Evolutionary conservation across 768 basidiomycete species (phyloP).

Genomic region (Lentinus tigrinus): DNA sequence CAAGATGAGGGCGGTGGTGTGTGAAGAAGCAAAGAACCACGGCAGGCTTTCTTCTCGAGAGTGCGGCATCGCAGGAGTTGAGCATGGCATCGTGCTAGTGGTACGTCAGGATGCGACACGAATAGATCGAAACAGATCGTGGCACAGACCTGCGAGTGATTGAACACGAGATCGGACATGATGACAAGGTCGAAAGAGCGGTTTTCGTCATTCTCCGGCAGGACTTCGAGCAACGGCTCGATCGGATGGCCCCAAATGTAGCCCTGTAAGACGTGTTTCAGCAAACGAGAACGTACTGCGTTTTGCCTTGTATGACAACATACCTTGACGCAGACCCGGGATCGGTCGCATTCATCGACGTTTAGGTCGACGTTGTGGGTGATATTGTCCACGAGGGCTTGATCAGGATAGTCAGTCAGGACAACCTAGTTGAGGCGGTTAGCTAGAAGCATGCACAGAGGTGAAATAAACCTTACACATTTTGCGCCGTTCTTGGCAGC

Average conservation of each 20-base stretch:
- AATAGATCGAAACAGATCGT: not conserved
- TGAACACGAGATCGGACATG: slow-evolving; percentile 91
- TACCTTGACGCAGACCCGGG: slow-evolving; percentile 34
- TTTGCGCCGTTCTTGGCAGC: slow-evolving; percentile 67
- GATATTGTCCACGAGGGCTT: slow-evolving; percentile 72
- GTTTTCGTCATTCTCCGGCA: slow-evolving; percentile 17
- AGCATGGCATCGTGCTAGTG: slow-evolving; percentile 79
- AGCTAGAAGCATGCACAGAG: too few relatives aligned
- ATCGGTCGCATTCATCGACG: slow-evolving; percentile 27
- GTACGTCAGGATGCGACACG: slow-evolving; percentile 6
- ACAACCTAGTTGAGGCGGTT: slow-evolving; percentile 62
- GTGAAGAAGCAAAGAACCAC: slow-evolving; percentile 83
- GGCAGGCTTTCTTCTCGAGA: slow-evolving; percentile 12
- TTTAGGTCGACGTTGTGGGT: slow-evolving; percentile 65
- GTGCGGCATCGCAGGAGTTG: slow-evolving; percentile 59
- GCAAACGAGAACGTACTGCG: not conserved
- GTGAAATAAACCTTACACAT: too few relatives aligned
- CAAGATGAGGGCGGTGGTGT: slow-evolving; percentile 84
- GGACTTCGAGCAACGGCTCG: slow-evolving; percentile 39
- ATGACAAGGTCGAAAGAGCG: slow-evolving; percentile 75
- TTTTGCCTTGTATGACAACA: slow-evolving; percentile 30
- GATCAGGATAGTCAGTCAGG: slow-evolving; percentile 92
- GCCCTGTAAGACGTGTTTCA: slow-evolving; percentile 44
- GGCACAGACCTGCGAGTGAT: slow-evolving; percentile 77
- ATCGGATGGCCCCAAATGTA: slow-evolving; percentile 80